phyloP scores from a whole-genome alignment of 352 stramenopile genomes.

The Phytophthora crassamura region DNA sequence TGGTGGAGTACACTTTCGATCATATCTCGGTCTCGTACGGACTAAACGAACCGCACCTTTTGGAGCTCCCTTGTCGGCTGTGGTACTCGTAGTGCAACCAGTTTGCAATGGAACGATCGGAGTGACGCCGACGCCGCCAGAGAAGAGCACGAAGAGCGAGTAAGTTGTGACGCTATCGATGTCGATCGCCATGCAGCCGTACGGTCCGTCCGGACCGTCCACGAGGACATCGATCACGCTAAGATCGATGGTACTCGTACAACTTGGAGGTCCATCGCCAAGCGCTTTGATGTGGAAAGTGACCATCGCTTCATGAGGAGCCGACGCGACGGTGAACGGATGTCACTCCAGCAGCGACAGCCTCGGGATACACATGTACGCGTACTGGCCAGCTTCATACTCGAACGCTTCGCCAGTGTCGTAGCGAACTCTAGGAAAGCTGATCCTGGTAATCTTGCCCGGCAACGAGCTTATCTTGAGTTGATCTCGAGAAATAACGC shows the following conservation, averaged over 20 bases:
- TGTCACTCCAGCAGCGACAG: conserved; percentile 76
- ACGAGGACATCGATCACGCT: conserved; percentile 33
- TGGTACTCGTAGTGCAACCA: conserved; percentile 28
- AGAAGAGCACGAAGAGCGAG: conserved; percentile 47
- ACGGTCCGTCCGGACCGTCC: conserved; percentile 51
- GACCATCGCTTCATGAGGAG: conserved; percentile 56
- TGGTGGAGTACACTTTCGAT: conserved; percentile 21
- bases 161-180: conserved; percentile 42
- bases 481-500: conserved; percentile 21
- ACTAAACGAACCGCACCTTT: conserved; percentile 47
- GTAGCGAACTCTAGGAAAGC: conserved; percentile 34
- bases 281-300: conserved; percentile 57
- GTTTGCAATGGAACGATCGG: conserved; percentile 45
- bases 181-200: conserved; percentile 45
- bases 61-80: conserved; percentile 18
- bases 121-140: conserved; percentile 46
- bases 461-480: conserved; percentile 12
- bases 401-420: conserved; percentile 35
- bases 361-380: conserved; percentile 71
- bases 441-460: conserved; percentile 31
- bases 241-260: too few species aligned
- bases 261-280: conserved; percentile 64
- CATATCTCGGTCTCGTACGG: conserved; percentile 39
- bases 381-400: conserved; percentile 58
- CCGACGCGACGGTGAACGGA: conserved; percentile 79